phyloP scores from a whole-genome alignment of 1,284 basidiomycete species.

The Moniliophthora roreri region DNA sequence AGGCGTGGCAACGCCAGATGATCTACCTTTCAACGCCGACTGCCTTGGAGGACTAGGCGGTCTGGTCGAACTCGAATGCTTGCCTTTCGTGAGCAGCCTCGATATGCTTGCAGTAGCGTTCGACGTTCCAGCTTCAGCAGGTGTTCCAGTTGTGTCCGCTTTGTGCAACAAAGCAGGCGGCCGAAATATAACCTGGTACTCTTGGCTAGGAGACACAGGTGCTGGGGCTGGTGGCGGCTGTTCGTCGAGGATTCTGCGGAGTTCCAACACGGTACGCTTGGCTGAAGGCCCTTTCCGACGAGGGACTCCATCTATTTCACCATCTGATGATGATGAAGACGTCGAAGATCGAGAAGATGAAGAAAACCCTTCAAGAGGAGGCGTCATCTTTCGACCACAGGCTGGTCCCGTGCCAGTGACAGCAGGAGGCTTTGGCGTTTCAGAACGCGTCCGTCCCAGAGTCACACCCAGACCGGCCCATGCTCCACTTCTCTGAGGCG shows the following conservation, averaged over 20 bases:
- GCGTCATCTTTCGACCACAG: constrained; percentile 1
- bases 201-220: constrained; percentile 16
- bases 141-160: constrained; percentile 45
- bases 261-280: constrained; percentile 59
- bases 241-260: constrained; percentile 68
- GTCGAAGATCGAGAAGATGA: constrained; percentile 10
- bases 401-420: neutral
- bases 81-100: constrained; percentile 68
- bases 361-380: constrained; percentile 14
- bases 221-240: constrained; percentile 39
- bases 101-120: constrained; percentile 75
- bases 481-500: neutral
- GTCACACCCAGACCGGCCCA: neutral
- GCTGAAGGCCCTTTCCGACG: constrained; percentile 22
- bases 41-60: constrained; percentile 11
- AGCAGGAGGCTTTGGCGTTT: neutral
- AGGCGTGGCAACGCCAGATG: neutral
- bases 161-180: constrained; percentile 11
- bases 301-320: neutral
- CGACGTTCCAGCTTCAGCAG: constrained; percentile 55
- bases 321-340: neutral
- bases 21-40: constrained; percentile 6
- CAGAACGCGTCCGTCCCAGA: neutral
- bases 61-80: constrained; percentile 43
- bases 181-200: constrained; percentile 13